Evolutionary conservation across 2,329 filamentous ascomycete genomes (phyloP), one percentile per base, ranked within the genome.

Genomic region (Aspergillus ochraceus): DNA sequence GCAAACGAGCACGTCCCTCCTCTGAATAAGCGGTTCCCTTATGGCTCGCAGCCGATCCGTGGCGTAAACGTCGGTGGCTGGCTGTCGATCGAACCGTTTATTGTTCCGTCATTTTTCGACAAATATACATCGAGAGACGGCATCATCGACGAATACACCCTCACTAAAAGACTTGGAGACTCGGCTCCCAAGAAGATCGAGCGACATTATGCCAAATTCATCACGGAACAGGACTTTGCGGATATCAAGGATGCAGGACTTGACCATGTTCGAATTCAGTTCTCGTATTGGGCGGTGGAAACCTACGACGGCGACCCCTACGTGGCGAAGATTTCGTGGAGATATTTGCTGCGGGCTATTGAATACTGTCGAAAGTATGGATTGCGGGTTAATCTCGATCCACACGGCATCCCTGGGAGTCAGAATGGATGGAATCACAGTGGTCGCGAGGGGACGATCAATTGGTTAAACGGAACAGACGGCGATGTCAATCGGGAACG

Each of bases 361-460:
- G 95, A 99, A 75, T 99, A 91, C 84, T 91, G 90, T 49, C 89
- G 95, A 26, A 93, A 96, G 71, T 90, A 97, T 74, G 95, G 95
- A 0, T 81, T 99, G 4, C 89, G 95, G 2, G 87, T 99, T 46
- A 98, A 98, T 64, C 86, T 99, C 4, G 95, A 99, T 74, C 79
- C 97, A 4, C 95, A 99, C 77, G 92, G 85, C n/a, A 81, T 95
- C 0, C 94, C 94, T 0, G 95, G 95, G 0, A 94, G 90, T 61
- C 95, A 98, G 72, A 99, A 99, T 70, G 95, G 95, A 2, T 98
- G 94, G 94, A 97, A 97, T 69, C 95, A 99, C 76, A 96, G 91
- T 67, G 95, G 95, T 0, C 86, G 88, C 10, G 88, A 90, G 73
- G 94, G 95, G 1, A 62, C 77, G 1, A 94, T 98, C 64, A 84